Base-by-base conservation (phyloP, 768 basidiomycete genomes). In the Calocybe gangraenosa region DNA sequence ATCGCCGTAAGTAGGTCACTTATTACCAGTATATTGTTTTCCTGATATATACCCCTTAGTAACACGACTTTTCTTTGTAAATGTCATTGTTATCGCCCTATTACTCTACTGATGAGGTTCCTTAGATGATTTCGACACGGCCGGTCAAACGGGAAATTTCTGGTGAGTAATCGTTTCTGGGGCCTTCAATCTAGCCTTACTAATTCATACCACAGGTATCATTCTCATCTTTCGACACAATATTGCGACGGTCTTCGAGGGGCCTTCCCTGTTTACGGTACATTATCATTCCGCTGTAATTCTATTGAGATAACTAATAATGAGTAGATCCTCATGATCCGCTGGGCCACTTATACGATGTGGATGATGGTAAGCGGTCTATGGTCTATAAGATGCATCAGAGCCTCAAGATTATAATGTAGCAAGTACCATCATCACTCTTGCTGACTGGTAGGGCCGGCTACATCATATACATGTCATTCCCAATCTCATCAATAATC, bases 181-280 rank as follows among this genome's bases (percentile, higher is more conserved):
- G 32, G 17, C 18, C 28, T 22, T 14, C n/a, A n/a, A n/a, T n/a
- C 9, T 20, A 4, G 15, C 10, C 18, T 19, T 44, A 44, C 52
- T 35, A 62, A 65, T 37, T 41, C 7, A 35, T 14, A 14, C 57
- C 58, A 56, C 38, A 71, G 67, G 32, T 71, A 62, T 51, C 71
- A 55, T 51, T 44, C 44, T 21, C 44, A 37, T 38, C 47, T 70
- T 64, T 75, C 37, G n/a, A 40, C 30, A 8, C 74, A 76, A 50
- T 76, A 75, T 46, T 74, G 74, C 22, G 74, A 76, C 40, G 75
- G 74, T 53, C 8, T 67, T 65, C 31, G 67, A 49, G 48, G 50
- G 59, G 22, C 48, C 62, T 42, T 62, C 63, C 21, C 53, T 20
- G 52, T 61, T 7, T 58, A 65, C 7, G 57, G 60, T 55, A 33